Evolutionary conservation across 176 grass and related monocot species (phyloP).

Genomic region (Aechmea fasciata): DNA sequence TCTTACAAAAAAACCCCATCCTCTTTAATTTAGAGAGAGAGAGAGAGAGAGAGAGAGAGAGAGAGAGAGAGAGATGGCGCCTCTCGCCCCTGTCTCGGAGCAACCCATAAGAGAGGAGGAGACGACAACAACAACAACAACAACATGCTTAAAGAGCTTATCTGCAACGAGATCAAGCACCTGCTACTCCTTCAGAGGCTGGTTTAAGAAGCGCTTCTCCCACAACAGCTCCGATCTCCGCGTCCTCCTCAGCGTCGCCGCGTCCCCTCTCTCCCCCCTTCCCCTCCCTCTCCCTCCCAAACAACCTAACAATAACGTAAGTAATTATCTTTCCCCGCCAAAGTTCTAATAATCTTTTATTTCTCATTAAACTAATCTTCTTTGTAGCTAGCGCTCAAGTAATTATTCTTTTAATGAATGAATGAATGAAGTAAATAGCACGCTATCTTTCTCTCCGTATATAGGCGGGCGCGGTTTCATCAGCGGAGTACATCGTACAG

Average conservation of each 20-base stretch:
- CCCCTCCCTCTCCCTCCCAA: background rate
- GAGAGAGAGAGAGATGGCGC: conserved; percentile 2
- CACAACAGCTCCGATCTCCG: background rate
- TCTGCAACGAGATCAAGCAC: background rate
- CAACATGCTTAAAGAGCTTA: no score
- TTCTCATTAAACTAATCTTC: no score
- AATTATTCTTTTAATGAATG: no score
- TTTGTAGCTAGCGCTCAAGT: no score
- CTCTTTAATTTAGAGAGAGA: background rate
- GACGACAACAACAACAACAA: no score
- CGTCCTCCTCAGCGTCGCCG: conserved; percentile 1
- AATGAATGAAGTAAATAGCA: no score
- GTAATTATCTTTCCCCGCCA: background rate
- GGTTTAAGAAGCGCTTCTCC: background rate
- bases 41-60: conserved; percentile 1
- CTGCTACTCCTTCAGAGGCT: background rate
- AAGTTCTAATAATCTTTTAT: no score
- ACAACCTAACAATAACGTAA: background rate
- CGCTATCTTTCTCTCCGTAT: background rate
- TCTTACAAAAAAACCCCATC: no score
- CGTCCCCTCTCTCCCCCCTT: background rate
- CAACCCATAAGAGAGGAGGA: background rate
- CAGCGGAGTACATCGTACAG: conserved; percentile 38
- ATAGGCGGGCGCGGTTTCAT: conserved; percentile 35
- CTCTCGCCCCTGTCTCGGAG: background rate